Evolutionary conservation across 2,329 filamentous ascomycete genomes (phyloP), one percentile per base, ranked within the genome.

Genomic region (Aspergillus bombycis): DNA sequence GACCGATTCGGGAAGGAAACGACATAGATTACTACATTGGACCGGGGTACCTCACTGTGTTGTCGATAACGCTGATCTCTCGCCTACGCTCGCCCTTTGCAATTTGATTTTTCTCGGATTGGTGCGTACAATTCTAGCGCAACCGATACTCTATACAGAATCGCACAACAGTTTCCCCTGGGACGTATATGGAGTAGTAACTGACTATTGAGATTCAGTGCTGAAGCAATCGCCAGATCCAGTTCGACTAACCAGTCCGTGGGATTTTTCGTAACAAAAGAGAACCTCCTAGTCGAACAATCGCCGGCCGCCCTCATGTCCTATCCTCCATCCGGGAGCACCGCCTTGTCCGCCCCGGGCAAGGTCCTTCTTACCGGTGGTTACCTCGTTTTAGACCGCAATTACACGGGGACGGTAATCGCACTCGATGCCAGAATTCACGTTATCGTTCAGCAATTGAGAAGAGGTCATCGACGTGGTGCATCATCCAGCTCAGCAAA

Each of bases 341-440:
- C 81, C 57, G 90, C 89, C 74, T 87, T 96, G 68, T 98, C 95
- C 67, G 94, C 95, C 26, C 95, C 95, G 21, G 95, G 95, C 71
- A 99, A 99, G 83, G 95, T 99, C 65, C 87, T 99, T 68, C 86
- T 98, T 60, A 93, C 94, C 4, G 95, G 95, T 67, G 95, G 95
- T 65, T 99, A 98, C 79, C 88, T 98, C 53, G 94, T 97, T 26
- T 89, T 99, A 53, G 94, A 98, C 81, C 88, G 92, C 65, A 83
- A 86, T 65, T 93, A 97, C 79, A 95, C 91, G 3, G 94, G 90
- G 41, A 82, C 88, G 21, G 87, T 89, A 4, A 88, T 89, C 70
- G 87, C 86, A 36, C 83, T 90, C 57, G 83, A 89, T 74, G 87
- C 88, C 53, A 81, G 88, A 62, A 89, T 90, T 38, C 87, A 89